phyloP scores from a whole-genome alignment of 306 rosid genomes.

The Malus asiatica region DNA sequence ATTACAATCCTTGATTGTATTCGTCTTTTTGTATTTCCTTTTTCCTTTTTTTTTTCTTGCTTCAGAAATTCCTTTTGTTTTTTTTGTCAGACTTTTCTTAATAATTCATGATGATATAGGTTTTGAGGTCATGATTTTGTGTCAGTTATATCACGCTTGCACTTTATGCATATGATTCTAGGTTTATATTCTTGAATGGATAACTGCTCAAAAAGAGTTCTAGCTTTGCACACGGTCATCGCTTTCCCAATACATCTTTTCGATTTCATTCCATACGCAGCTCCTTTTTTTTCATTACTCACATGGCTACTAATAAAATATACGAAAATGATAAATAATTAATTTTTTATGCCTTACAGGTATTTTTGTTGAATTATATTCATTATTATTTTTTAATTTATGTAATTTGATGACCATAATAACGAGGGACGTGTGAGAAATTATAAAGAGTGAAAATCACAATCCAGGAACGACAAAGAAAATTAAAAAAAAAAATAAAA shows the following conservation, averaged over 20 bases:
- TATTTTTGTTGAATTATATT: no score
- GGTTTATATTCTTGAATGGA: neutral
- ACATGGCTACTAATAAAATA: neutral
- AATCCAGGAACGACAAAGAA: no score
- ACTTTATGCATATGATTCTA: conserved; percentile 5
- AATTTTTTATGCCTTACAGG: no score
- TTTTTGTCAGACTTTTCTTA: neutral
- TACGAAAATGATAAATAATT: no score
- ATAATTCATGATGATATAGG: neutral
- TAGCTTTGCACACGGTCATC: neutral
- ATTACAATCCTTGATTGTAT: no score
- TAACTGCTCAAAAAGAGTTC: neutral
- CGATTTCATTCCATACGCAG: neutral
- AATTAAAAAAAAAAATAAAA: no score
- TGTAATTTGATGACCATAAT: no score
- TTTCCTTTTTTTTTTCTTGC: neutral
- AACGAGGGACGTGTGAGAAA: no score
- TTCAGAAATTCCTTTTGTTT: no score
- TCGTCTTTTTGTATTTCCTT: neutral
- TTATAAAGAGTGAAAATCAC: no score
- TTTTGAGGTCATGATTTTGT: neutral
- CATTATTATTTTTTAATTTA: no score
- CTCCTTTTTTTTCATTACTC: neutral
- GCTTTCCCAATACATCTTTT: neutral
- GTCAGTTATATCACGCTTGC: conserved; percentile 2